A percentile compares a stretch with the other conserved stretches of the same genome.
These are phyloP conservation scores for Hypocrella siamensis DNA, from an alignment of 2,329 filamentous ascomycete species.

Conservation along the genomic window DNA sequence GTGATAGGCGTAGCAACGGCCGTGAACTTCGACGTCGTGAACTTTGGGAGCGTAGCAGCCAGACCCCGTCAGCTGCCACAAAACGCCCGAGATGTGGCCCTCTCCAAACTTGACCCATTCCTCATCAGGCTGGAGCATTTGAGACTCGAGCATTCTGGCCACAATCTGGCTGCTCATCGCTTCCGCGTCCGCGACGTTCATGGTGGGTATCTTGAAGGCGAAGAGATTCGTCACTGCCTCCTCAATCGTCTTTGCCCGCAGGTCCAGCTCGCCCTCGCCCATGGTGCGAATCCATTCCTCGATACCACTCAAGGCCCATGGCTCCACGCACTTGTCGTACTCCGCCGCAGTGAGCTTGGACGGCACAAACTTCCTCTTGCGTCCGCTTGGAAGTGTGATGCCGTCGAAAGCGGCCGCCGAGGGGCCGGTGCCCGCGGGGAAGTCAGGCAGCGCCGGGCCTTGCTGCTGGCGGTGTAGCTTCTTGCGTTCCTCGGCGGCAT, in stretches of 20 bases:
- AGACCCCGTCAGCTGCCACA: slow-evolving; percentile 82
- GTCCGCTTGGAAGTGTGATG: slow-evolving; percentile 65
- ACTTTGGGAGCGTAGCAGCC: slow-evolving; percentile 83
- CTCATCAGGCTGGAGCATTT: slow-evolving; percentile 72
- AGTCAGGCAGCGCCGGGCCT: slow-evolving; percentile 35
- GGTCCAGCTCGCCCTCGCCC: slow-evolving; percentile 79
- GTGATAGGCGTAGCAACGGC: slow-evolving; percentile 83
- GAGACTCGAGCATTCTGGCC: slow-evolving; percentile 61
- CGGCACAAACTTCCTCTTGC: slow-evolving; percentile 72
- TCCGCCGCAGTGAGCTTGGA: slow-evolving; percentile 68
- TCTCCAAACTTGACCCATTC: slow-evolving; percentile 93
- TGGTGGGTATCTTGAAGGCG: slow-evolving; percentile 87
- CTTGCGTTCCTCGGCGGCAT: slow-evolving; percentile 61
- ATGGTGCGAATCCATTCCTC: slow-evolving; percentile 75
- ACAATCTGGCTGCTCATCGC: slow-evolving; percentile 66
- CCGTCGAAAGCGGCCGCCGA: slow-evolving; percentile 57
- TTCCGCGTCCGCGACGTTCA: slow-evolving; percentile 96
- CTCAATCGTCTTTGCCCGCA: slow-evolving; percentile 70
- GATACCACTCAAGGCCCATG: slow-evolving; percentile 86
- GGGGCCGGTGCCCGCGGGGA: slow-evolving; percentile 37
- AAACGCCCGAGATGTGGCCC: slow-evolving; percentile 69
- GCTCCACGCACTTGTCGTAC: slow-evolving; percentile 72
- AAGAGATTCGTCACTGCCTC: slow-evolving; percentile 83
- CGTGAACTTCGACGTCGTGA: slow-evolving; percentile 53
- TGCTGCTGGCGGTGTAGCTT: slow-evolving; percentile 39